A percentile compares a stretch with the other conserved stretches of the same genome.
Conservation (phyloP, 2,329 filamentous ascomycete species). For the Rhynchosporium secalis region DNA sequence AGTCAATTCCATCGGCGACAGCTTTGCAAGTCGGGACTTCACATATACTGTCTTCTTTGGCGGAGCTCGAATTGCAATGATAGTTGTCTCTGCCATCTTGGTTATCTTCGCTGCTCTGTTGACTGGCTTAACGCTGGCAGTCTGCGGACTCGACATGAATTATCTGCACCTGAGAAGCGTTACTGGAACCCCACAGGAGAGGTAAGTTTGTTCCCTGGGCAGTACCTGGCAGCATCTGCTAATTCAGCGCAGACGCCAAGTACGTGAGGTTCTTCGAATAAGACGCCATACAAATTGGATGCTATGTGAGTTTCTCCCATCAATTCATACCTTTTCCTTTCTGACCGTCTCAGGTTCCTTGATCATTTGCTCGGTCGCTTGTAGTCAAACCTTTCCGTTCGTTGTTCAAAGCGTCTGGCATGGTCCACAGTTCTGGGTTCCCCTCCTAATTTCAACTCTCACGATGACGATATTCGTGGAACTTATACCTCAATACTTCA, state of each 20-base stretch:
- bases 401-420: conserved; percentile 30
- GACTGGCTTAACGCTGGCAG: conserved; percentile 33
- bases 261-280: conserved; percentile 26
- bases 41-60: conserved; percentile 13
- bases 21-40: background rate
- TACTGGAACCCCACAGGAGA: conserved; percentile 29
- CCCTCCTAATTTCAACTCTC: conserved; percentile 33
- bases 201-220: conserved; percentile 19
- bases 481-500: conserved; percentile 35
- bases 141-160: conserved; percentile 33
- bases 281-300: conserved; percentile 35
- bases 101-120: conserved; percentile 29
- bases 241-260: conserved; percentile 28
- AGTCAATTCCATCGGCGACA: background rate
- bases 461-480: conserved; percentile 34
- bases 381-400: conserved; percentile 33
- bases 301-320: conserved; percentile 29
- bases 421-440: conserved; percentile 25
- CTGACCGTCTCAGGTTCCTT: conserved; percentile 31
- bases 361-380: conserved; percentile 32
- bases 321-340: background rate
- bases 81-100: conserved; percentile 21
- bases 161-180: conserved; percentile 30
- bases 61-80: conserved; percentile 21
- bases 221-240: conserved; percentile 4